Conservation (phyloP, 2,329 filamentous ascomycete species). For the Colletotrichum truncatum region DNA sequence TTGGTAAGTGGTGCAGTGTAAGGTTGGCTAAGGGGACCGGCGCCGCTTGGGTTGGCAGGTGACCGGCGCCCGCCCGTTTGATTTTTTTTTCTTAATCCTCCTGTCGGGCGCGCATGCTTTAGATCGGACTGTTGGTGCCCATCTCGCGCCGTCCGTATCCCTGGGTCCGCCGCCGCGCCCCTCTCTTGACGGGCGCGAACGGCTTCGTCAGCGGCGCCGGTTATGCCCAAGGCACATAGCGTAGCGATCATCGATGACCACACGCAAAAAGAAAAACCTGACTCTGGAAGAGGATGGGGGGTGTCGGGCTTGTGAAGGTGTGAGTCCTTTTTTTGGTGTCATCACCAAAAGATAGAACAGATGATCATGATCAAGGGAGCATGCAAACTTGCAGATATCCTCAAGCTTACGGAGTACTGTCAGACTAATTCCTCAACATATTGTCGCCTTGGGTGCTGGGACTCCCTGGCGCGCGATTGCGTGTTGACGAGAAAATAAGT, state of each 20-base stretch:
- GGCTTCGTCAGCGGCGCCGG: conserved; percentile 18
- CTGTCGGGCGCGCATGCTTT: background rate
- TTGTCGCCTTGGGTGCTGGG: background rate
- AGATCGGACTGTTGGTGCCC: background rate
- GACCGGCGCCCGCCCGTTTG: background rate
- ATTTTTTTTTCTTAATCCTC: background rate
- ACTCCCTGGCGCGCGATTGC: background rate
- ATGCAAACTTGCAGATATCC: background rate
- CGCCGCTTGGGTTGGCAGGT: background rate
- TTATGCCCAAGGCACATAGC: conserved; percentile 18
- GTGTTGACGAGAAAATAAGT: background rate
- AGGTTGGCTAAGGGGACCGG: background rate
- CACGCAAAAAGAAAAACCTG: conserved; percentile 8
- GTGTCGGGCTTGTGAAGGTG: background rate
- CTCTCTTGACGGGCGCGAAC: background rate
- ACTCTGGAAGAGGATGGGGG: background rate
- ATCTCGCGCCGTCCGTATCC: conserved; percentile 7
- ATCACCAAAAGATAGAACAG: background rate
- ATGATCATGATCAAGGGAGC: conserved; percentile 8
- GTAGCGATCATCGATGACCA: conserved; percentile 12
- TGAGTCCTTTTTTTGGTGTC: conserved; percentile 9
- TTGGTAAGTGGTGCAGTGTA: too few relatives aligned
- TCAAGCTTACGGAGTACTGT: background rate
- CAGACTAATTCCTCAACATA: background rate
- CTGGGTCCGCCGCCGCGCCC: background rate